Base-by-base conservation (phyloP, 371 early-diverging fungal genomes). In the Gilbertella persicaria region DNA sequence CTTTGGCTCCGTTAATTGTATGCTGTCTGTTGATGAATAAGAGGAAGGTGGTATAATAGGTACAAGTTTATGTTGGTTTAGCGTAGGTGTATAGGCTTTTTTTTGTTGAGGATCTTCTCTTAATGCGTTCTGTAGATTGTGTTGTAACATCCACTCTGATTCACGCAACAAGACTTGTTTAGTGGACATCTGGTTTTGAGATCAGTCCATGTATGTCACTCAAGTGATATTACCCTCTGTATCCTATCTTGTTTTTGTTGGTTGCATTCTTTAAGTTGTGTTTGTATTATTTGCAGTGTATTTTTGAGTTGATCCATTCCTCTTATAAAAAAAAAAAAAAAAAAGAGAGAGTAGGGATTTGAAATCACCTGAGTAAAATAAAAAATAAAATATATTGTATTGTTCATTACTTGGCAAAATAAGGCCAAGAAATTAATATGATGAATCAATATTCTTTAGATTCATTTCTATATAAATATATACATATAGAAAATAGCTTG, bases 111-210 rank as follows among this genome's bases (percentile, higher is more conserved):
- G 21, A 26, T 55, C 43, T 26, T 55, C 49, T 14, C 23, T 33
- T 10, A 55, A 42, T 13, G 49, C 37, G 33, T 55, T 10, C 28
- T 39, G 36, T 14, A 53, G 44, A 16, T 53, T 30, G 8, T 50
- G 23, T 43, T 50, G 44, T n/a, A 60, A 26, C n/a, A 50, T 20
- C 3, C 29, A n/a, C 5, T 49, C 28, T 14, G 60, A 54, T 16
- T 49, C 50, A 29, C 40, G 30, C 25, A 60, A 44, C 33, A 60
- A 35, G 17, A 40, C 28, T 35, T 24, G 49, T 50, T 60, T 60
- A 4, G 45, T 50, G 6, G 55, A 20, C 45, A 48, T 60, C 60
- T 60, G 3, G 2, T 2, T 30, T 13, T 13, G 1, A 17, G 20
- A 1, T 12, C 33, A 5, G 12, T 10, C 3, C 3, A 8, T 13